Base-by-base conservation (phyloP, 2,329 filamentous ascomycete species). In the Penicillium sp. region DNA sequence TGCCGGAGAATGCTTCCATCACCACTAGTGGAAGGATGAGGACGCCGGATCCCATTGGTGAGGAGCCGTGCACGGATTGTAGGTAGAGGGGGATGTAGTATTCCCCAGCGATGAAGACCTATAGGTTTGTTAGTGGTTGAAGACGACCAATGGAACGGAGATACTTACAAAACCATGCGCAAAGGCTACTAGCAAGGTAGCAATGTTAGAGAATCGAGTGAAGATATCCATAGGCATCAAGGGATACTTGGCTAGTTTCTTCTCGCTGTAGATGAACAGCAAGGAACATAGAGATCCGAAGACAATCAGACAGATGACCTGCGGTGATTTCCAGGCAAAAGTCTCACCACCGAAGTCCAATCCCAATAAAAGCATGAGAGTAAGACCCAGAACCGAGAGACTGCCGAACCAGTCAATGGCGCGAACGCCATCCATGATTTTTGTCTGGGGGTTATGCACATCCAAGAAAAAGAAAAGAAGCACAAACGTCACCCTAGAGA, bases 21-120 rank as follows among this genome's bases (percentile, higher is more conserved):
- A 79, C 61, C 23, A 83, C 84, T 41, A 87, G 82, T 0, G 89
- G 87, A 0, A 91, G 77, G 2, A 89, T 78, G 13, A 88, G 81
- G 0, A 70, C 63, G 65, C 80, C 81, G 0, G 85, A 89, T n/a
- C 78, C 77, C 35, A 89, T 75, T 0, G 87, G 85, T 0, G 81
- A 80, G 1, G 83, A 84, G 50, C 81, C 81, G 2, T 87, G 81
- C 0, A 87, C 88, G 3, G 86, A 82, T 69, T 93, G 89, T 53
- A 90, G 87, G 73, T 88, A 92, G 0, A 91, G 79, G 0, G 89
- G 89, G 27, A 91, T 77, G 66, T 89, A 92, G 73, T 90, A 92
- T 49, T 86, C 83, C 1, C 80, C 80, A 0, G 82, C 84, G 41
- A 89, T 87, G 71, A 88, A 89, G 35, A 85, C 82, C 66, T 86